Conservation (phyloP, 2,329 filamentous ascomycete species). For the Trichoderma sp. region DNA sequence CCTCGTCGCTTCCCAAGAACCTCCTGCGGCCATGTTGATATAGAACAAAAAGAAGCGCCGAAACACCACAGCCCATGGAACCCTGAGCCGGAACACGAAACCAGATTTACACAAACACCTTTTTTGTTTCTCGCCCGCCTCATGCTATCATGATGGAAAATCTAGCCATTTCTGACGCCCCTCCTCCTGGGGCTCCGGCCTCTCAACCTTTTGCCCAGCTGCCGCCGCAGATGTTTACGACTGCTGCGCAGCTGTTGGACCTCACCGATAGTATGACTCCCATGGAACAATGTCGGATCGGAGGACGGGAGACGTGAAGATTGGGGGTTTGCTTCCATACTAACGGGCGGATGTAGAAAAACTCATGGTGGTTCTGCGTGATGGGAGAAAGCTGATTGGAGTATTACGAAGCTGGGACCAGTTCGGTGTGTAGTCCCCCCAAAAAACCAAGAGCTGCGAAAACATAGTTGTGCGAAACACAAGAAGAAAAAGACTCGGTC, state of each 20-base stretch:
- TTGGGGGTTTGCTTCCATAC: constrained; percentile 3
- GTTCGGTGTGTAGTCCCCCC: constrained; percentile 68
- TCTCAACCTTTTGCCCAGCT: constrained; percentile 62
- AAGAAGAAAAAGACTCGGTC: neutral
- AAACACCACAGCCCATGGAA: constrained; percentile 12
- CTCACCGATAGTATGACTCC: constrained; percentile 85
- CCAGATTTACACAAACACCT: neutral
- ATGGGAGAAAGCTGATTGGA: constrained; percentile 91
- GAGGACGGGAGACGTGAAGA: neutral
- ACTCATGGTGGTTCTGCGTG: constrained; percentile 84
- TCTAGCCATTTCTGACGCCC: constrained; percentile 51
- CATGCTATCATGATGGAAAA: constrained; percentile 52
- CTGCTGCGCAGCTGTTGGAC: constrained; percentile 91
- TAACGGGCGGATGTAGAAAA: constrained; percentile 67
- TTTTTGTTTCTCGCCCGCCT: neutral
- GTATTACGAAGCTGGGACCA: constrained; percentile 96
- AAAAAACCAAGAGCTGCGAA: neutral
- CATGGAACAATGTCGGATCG: neutral
- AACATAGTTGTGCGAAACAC: neutral
- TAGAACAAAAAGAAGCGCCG: neutral
- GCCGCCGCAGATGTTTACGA: constrained; percentile 97
- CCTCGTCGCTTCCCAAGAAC: neutral
- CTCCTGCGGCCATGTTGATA: constrained; percentile 11
- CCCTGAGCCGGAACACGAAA: neutral
- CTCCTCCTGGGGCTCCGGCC: constrained; percentile 42